A percentile compares a stretch with the other conserved stretches of the same genome.
phyloP scores from a whole-genome alignment of 2,329 filamentous ascomycete species.

The Colletotrichum tanaceti region DNA sequence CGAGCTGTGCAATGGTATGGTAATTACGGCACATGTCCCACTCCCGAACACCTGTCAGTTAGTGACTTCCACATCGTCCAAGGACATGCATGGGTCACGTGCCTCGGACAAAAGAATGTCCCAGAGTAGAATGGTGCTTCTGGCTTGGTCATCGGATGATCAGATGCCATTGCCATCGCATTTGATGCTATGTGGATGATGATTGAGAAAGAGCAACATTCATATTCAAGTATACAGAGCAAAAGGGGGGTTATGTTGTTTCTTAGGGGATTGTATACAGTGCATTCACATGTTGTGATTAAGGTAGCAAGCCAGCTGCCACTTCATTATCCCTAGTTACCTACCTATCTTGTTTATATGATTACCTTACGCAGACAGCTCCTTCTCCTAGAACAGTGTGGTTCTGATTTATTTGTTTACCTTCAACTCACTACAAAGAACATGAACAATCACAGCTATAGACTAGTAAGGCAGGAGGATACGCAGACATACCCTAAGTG shows the following conservation, averaged over 20 bases:
- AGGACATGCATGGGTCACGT: constrained; percentile 18
- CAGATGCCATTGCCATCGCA: not conserved
- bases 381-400: not conserved
- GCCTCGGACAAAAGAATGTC: constrained; percentile 35
- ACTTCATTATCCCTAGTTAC: not conserved
- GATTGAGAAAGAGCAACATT: too few relatives aligned
- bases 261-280: too few relatives aligned
- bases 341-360: not conserved
- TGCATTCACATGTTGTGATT: not conserved
- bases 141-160: constrained; percentile 1
- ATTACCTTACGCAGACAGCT: too few relatives aligned
- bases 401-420: not conserved
- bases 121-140: constrained; percentile 6
- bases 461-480: too few relatives aligned
- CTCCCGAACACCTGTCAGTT: constrained; percentile 13
- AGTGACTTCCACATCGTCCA: constrained; percentile 20
- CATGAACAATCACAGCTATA: not conserved
- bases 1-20: constrained; percentile 24
- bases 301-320: not conserved
- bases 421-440: not conserved
- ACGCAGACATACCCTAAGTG: not conserved
- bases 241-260: not conserved
- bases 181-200: not conserved
- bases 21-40: too few relatives aligned
- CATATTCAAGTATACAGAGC: not conserved